These are phyloP conservation scores for Fonsecaea nubica DNA, from an alignment of 2,329 filamentous ascomycete genomes.

Conservation along the genomic window DNA sequence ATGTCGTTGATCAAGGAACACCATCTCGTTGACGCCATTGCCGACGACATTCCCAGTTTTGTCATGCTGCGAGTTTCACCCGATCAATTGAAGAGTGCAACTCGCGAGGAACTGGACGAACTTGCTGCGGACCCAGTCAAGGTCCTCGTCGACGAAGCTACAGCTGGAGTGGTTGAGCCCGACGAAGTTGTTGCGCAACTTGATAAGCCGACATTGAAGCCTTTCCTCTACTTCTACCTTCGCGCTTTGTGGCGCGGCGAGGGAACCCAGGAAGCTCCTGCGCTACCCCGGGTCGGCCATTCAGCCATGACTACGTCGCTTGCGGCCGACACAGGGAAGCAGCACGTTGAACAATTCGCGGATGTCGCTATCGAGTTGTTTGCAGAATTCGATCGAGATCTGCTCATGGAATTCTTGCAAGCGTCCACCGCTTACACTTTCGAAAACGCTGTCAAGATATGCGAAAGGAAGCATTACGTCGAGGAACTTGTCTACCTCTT, in stretches of 20 bases:
- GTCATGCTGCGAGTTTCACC: conserved; percentile 83
- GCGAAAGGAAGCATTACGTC: conserved; percentile 79
- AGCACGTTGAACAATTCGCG: conserved; percentile 83
- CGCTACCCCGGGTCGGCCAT: conserved; percentile 46
- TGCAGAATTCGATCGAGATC: conserved; percentile 76
- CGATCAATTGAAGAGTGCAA: conserved; percentile 69
- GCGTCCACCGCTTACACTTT: conserved; percentile 87
- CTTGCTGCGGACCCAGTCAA: conserved; percentile 82
- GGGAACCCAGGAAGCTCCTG: conserved; percentile 45
- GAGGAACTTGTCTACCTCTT: conserved; percentile 95
- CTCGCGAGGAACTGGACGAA: conserved; percentile 74
- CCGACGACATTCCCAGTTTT: conserved; percentile 87
- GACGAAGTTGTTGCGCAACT: conserved; percentile 80
- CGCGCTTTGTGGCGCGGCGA: conserved; percentile 83
- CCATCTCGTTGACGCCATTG: conserved; percentile 86
- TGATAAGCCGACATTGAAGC: conserved; percentile 66
- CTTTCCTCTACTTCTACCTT: conserved; percentile 92
- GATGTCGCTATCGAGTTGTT: conserved; percentile 88
- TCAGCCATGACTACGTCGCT: conserved; percentile 51
- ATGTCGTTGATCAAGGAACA: conserved; percentile 86
- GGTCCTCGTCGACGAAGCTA: conserved; percentile 87
- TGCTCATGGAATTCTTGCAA: conserved; percentile 87
- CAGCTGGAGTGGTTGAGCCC: conserved; percentile 82
- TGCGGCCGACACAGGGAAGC: conserved; percentile 63
- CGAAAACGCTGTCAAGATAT: conserved; percentile 73